A percentile compares a stretch with the other conserved stretches of the same genome.
Evolutionary conservation across 2,329 filamentous ascomycete species (phyloP).

Genomic region (Penicillium sp.): DNA sequence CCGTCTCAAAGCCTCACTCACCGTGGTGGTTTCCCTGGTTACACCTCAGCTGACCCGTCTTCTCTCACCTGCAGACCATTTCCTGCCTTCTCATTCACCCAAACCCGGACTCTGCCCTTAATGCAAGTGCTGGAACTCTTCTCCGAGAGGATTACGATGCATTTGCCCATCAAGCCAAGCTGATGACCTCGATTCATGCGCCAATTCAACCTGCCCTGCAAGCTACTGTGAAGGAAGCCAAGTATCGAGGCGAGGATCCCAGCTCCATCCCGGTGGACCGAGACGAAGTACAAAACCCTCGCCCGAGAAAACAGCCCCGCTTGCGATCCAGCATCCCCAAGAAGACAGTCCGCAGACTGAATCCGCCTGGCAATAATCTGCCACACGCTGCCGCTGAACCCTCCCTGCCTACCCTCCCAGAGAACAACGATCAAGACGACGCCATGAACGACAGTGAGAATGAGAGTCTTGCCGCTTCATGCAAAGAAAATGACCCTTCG

Average conservation of each 20-base stretch:
- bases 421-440: conserved; percentile 16
- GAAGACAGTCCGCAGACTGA: conserved; percentile 22
- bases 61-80: conserved; percentile 55
- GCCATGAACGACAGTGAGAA: conserved; percentile 29
- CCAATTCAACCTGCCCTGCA: conserved; percentile 55
- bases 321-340: conserved; percentile 17
- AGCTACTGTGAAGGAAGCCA: conserved; percentile 59
- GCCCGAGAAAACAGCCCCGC: conserved; percentile 25
- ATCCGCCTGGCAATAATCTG: background rate
- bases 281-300: conserved; percentile 29
- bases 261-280: conserved; percentile 32
- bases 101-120: conserved; percentile 68
- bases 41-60: background rate
- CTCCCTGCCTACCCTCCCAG: conserved; percentile 11
- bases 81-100: conserved; percentile 68
- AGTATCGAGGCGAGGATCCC: conserved; percentile 59
- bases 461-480: conserved; percentile 39
- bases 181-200: conserved; percentile 69
- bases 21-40: background rate
- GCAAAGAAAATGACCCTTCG: conserved; percentile 58
- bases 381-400: background rate
- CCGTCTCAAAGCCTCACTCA: background rate
- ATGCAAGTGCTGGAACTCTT: conserved; percentile 64
- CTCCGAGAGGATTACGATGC: conserved; percentile 64
- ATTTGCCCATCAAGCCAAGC: conserved; percentile 62